Percentiles rank a stretch among this genome's conserved stretches.
Conservation (phyloP, 1,284 basidiomycete species). For the Leccinum variabile region DNA sequence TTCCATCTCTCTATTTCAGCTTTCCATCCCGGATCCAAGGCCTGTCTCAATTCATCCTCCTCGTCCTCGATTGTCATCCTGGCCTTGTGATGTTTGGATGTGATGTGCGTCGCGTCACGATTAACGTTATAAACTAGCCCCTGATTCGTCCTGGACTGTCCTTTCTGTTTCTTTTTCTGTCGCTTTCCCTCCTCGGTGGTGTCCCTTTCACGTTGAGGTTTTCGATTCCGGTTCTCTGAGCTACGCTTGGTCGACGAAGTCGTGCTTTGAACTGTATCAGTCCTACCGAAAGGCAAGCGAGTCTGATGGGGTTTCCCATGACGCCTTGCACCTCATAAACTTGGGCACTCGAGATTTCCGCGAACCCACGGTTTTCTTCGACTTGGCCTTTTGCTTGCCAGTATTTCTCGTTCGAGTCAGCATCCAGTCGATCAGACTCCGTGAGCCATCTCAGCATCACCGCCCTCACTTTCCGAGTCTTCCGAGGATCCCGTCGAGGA, state of each 20-base stretch:
- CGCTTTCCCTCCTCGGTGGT: slow-evolving; percentile 9
- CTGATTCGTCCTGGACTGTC: slow-evolving; percentile 4
- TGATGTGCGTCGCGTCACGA: slow-evolving; percentile 29
- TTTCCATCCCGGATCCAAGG: slow-evolving; percentile 43
- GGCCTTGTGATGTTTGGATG: slow-evolving; percentile 26
- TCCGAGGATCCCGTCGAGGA: slow-evolving; percentile 26
- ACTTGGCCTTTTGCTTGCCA: slow-evolving; percentile 20
- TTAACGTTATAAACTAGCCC: slow-evolving; percentile 27
- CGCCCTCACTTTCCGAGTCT: slow-evolving; percentile 25
- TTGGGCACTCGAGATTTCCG: slow-evolving; percentile 17
- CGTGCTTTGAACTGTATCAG: slow-evolving; percentile 8
- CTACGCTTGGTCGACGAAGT: slow-evolving; percentile 8
- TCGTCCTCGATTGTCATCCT: slow-evolving; percentile 38
- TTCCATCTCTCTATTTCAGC: slow-evolving; percentile 37
- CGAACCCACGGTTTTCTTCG: slow-evolving; percentile 5
- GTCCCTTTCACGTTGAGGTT: slow-evolving; percentile 4
- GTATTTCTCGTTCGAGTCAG: slow-evolving; percentile 42
- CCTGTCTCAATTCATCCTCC: slow-evolving; percentile 44
- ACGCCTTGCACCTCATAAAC: slow-evolving; percentile 34
- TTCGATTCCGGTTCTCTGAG: slow-evolving; percentile 7
- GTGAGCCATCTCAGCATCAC: slow-evolving; percentile 34
- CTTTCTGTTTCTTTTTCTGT: slow-evolving; percentile 19
- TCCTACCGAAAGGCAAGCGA: slow-evolving; percentile 33
- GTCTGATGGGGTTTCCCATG: slow-evolving; percentile 40
- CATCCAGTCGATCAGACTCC: slow-evolving; percentile 60